Percentiles rank a stretch among this genome's conserved stretches.
These are phyloP conservation scores for Penstemon barbatus DNA, from an alignment of 257 asterid genomes.

Conservation along the genomic window DNA sequence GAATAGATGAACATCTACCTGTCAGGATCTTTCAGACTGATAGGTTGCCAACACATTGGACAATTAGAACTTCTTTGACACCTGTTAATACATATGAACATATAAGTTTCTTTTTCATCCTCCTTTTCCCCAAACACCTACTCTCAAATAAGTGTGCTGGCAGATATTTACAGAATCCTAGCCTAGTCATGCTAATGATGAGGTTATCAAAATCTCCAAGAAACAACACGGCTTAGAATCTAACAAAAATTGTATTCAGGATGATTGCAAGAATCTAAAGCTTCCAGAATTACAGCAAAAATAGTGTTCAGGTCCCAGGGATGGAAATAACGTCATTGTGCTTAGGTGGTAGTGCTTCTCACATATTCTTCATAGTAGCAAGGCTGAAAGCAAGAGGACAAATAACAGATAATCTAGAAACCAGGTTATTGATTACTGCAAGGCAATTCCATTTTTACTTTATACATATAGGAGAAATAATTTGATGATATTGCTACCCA, in stretches of 20 bases:
- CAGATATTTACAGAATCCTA: neutral
- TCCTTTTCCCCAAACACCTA: neutral
- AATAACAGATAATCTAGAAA: too few species aligned
- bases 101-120: constrained; percentile 12
- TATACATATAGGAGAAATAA: too few species aligned
- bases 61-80: constrained; percentile 95
- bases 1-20: constrained; percentile 43
- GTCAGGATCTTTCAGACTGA: constrained; percentile 79
- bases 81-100: constrained; percentile 47
- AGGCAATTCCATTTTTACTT: too few species aligned
- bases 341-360: neutral
- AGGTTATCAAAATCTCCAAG: constrained; percentile 11
- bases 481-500: too few species aligned
- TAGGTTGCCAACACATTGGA: constrained; percentile 94
- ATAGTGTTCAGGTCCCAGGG: neutral
- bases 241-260: neutral
- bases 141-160: constrained; percentile 10
- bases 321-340: neutral
- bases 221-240: constrained; percentile 5
- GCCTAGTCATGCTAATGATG: constrained; percentile 12
- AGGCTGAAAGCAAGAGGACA: too few species aligned
- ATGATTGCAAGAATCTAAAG: neutral
- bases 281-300: too few species aligned
- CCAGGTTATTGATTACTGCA: too few species aligned
- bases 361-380: neutral